These are phyloP conservation scores for Rhodotorula sp. DNA, from an alignment of 1,284 basidiomycete species.

Conservation along the genomic window DNA sequence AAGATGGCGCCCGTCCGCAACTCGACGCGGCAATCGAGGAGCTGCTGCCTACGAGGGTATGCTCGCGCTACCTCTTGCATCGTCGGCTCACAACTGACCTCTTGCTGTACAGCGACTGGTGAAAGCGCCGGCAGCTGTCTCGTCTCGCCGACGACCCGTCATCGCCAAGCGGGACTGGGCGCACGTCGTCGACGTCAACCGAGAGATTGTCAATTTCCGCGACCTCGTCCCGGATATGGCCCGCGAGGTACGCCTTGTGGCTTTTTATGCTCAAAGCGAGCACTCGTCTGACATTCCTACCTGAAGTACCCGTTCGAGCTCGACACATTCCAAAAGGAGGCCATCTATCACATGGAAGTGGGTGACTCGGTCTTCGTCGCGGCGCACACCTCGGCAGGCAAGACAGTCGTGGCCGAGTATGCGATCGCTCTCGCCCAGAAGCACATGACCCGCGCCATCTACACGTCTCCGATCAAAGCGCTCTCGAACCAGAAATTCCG, in stretches of 20 bases:
- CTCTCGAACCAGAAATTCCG: conserved; percentile 98
- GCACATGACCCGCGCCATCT: conserved; percentile 98
- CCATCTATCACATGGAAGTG: conserved; percentile 95
- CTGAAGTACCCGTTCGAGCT: conserved; percentile 76
- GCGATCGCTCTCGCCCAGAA: conserved; percentile 94
- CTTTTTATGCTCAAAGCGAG: background rate
- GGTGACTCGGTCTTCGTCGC: conserved; percentile 98
- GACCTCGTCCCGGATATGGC: conserved; percentile 89
- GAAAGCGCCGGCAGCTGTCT: conserved; percentile 25
- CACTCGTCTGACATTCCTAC: accelerated
- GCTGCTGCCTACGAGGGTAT: conserved; percentile 31
- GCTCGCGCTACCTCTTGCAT: background rate
- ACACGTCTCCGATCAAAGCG: conserved; percentile 98
- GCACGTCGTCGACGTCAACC: conserved; percentile 90
- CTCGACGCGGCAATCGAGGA: conserved; percentile 38
- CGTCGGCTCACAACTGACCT: background rate
- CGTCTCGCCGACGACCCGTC: conserved; percentile 37
- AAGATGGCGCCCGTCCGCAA: background rate
- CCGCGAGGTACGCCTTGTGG: conserved; percentile 35
- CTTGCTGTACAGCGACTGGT: conserved; percentile 16
- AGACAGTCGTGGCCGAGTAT: conserved; percentile 98
- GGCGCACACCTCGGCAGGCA: conserved; percentile 98
- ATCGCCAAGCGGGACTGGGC: conserved; percentile 87
- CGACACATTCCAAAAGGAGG: conserved; percentile 94
- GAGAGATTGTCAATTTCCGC: conserved; percentile 80